Evolutionary conservation across 352 stramenopile species (phyloP).

Genomic region (Phytophthora pistaciae): DNA sequence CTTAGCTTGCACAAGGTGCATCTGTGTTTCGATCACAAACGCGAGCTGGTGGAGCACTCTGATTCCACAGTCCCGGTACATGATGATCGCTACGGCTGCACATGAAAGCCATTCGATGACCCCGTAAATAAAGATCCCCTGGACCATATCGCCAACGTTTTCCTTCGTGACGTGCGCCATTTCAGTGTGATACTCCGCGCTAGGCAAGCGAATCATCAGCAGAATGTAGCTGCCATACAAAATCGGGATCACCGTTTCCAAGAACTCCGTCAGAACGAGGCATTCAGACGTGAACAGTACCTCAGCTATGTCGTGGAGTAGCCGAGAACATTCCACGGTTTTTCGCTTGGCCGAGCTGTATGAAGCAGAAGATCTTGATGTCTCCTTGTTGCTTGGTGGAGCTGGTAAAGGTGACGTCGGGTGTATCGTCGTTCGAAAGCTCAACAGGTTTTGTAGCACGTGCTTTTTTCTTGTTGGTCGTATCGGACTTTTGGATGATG

Average conservation of each 20-base stretch:
- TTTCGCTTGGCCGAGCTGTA: not conserved
- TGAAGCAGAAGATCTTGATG: not conserved
- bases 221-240: not conserved
- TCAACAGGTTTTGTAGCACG: not conserved
- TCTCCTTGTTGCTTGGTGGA: not conserved
- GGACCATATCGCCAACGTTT: not conserved
- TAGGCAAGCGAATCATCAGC: not conserved
- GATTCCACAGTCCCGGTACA: not conserved
- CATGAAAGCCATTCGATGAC: not conserved
- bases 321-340: not conserved
- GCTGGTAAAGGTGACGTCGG: not conserved
- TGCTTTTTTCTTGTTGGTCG: not conserved
- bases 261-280: not conserved
- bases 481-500: not conserved
- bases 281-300: conserved; percentile 2
- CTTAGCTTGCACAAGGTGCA: conserved; percentile 18
- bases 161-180: not conserved
- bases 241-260: not conserved
- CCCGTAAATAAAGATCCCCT: not conserved
- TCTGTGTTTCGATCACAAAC: conserved; percentile 32
- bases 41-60: not conserved
- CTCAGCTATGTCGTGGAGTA: not conserved
- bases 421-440: not conserved
- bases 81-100: conserved; percentile 4
- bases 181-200: not conserved